Conservation (phyloP, 2,329 filamentous ascomycete species). For the Aspergillus ruber region DNA sequence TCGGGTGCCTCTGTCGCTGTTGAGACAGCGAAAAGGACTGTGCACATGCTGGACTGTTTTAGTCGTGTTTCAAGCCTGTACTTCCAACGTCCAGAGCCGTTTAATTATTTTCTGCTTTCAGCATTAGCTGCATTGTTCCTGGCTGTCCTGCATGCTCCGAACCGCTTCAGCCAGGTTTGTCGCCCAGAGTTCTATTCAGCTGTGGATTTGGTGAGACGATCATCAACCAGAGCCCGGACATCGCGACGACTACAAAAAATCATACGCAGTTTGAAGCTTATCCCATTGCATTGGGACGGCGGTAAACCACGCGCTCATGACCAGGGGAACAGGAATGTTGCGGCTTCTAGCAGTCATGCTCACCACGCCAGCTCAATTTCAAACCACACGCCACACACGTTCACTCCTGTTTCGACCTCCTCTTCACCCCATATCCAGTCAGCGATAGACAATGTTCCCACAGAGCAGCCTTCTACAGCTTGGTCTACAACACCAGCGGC, state of each 20-base stretch:
- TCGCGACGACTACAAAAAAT: conserved; percentile 55
- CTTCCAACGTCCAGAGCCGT: conserved; percentile 33
- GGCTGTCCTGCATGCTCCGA: conserved; percentile 42
- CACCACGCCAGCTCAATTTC: background rate
- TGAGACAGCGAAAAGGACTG: conserved; percentile 33
- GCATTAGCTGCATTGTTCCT: conserved; percentile 37
- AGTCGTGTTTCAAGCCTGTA: conserved; percentile 34
- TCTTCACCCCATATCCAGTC: conserved; percentile 2
- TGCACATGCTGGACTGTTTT: conserved; percentile 34
- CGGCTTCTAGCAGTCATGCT: background rate
- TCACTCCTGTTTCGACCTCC: conserved; percentile 3
- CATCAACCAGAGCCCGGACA: conserved; percentile 51
- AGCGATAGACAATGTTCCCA: conserved; percentile 6
- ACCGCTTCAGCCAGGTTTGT: conserved; percentile 34
- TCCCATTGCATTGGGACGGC: conserved; percentile 45
- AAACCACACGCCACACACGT: background rate
- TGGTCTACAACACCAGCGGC: conserved; percentile 15
- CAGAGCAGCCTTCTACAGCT: conserved; percentile 9
- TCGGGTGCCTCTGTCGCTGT: conserved; percentile 36
- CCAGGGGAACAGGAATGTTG: background rate
- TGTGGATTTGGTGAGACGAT: conserved; percentile 53
- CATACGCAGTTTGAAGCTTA: conserved; percentile 51
- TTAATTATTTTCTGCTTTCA: conserved; percentile 39
- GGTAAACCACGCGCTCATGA: conserved; percentile 1
- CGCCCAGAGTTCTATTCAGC: conserved; percentile 47